Evolutionary conservation across 2,329 filamentous ascomycete genomes (phyloP), one percentile per base, ranked within the genome.

Genomic region (Xylariaceae sp.): DNA sequence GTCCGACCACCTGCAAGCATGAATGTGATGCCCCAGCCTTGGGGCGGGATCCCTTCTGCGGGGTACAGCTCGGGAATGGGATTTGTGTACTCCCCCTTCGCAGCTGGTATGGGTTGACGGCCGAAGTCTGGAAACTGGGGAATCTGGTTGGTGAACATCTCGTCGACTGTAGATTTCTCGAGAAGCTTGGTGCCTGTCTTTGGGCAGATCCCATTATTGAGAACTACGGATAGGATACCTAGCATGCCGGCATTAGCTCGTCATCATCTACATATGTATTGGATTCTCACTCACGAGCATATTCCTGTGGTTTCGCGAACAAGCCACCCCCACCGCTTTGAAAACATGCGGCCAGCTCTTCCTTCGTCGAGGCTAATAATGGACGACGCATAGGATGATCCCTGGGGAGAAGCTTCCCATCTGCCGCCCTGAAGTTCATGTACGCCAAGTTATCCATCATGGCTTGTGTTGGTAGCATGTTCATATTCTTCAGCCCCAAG

Each of bases 141-240:
- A 38, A 83, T 73, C 48, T 81, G 80, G 55, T 87, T 85, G 42
- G 65, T 66, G 58, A 81, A 85, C 77, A 87, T 83, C 24, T 74
- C 61, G 11, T 81, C 69, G 0, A 87, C 74, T 0, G 80, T 84
- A 22, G 71, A 64, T 13, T 71, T 66, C 16, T 68, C 64, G 6
- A 87, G 66, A 24, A 87, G 72, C 38, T 68, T 65, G 0, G 59
- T 57, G 1, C 74, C 72, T 0, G 79, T 85, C 0, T 52, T 67
- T 0, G 83, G 77, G 26, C 73, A 79, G 0, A 65, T 74, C 34
- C 84, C 83, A 45, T 82, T 65, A 55, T 87, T 87, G 19, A 87
- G 63, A 2, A 88, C 63, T 0, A 73, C 69, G 0, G 78, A 71
- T 3, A 87, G 68, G 17, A 86, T 70, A 45, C 78, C 76, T 78